These are phyloP conservation scores for Mucor plumbeus DNA, from an alignment of 371 early-diverging fungal species.

Conservation along the genomic window DNA sequence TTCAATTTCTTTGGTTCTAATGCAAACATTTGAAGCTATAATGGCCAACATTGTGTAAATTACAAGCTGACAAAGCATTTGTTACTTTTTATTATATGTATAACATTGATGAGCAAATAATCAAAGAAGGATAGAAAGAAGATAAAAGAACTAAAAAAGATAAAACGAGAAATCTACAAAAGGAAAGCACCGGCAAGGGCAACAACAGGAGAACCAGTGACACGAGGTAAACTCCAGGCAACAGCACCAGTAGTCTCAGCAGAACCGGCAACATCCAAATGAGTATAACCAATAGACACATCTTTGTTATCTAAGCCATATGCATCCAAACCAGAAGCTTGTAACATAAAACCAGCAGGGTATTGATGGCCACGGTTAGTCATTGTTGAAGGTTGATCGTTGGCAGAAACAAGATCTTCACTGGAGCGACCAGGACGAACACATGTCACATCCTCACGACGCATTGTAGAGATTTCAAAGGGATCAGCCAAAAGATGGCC, in stretches of 20 bases:
- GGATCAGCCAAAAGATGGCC: slow-evolving; percentile 83
- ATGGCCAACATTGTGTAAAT: too few species aligned
- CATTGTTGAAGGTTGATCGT: slow-evolving; percentile 70
- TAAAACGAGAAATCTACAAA: not conserved
- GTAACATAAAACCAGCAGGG: slow-evolving; percentile 85
- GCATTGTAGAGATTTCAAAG: slow-evolving; percentile 82
- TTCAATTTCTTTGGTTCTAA: too few species aligned
- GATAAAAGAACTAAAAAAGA: not conserved
- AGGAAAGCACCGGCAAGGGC: slow-evolving; percentile 78
- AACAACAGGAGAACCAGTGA: slow-evolving; percentile 81
- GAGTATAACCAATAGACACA: slow-evolving; percentile 79
- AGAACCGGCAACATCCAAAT: slow-evolving; percentile 86
- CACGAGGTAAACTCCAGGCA: slow-evolving; percentile 73
- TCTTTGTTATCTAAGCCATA: slow-evolving; percentile 70
- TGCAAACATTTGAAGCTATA: not conserved
- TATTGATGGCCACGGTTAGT: slow-evolving; percentile 89
- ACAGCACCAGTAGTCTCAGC: slow-evolving; percentile 68
- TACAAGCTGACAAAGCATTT: too few species aligned
- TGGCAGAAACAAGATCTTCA: slow-evolving; percentile 87
- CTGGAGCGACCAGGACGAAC: slow-evolving; percentile 68
- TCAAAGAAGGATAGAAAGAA: too few species aligned
- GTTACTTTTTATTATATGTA: too few species aligned
- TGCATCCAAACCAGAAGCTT: slow-evolving; percentile 79
- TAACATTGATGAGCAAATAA: too few species aligned
- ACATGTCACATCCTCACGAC: slow-evolving; percentile 80